Evolutionary conservation across 805 yeast genomes (phyloP).

Genomic region (Metschnikowia corniflorae): DNA sequence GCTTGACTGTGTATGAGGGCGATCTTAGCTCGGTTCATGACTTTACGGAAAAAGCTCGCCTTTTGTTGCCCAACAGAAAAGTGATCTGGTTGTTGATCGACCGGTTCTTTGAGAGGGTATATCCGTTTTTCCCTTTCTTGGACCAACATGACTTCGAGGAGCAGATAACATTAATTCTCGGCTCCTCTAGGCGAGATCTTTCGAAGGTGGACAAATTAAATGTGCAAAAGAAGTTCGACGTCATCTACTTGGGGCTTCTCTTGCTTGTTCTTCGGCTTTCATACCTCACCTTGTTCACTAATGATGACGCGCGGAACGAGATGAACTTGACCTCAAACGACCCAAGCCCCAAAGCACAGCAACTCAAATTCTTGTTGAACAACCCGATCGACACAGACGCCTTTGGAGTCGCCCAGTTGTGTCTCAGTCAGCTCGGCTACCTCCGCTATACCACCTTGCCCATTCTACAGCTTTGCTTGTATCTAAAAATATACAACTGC

Average conservation of each 20-base stretch:
- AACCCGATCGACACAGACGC: slow-evolving; percentile 23
- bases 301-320: slow-evolving; percentile 28
- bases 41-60: slow-evolving; percentile 18
- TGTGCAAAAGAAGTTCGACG: slow-evolving; percentile 30
- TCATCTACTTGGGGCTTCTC: slow-evolving; percentile 32
- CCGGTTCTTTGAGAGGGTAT: slow-evolving; percentile 42
- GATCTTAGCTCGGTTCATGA: slow-evolving; percentile 18
- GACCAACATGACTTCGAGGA: slow-evolving; percentile 26
- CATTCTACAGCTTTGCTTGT: slow-evolving; percentile 58
- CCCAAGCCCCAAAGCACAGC: slow-evolving; percentile 11
- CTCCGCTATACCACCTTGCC: slow-evolving; percentile 42
- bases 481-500: slow-evolving; percentile 46
- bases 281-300: slow-evolving; percentile 38
- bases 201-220: slow-evolving; percentile 20
- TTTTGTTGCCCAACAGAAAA: slow-evolving; percentile 23
- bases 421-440: slow-evolving; percentile 17
- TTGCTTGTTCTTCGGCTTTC: slow-evolving; percentile 32
- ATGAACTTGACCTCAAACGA: slow-evolving; percentile 11
- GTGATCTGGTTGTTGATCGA: slow-evolving; percentile 26
- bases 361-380: slow-evolving; percentile 16
- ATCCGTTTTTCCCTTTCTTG: slow-evolving; percentile 60
- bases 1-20: slow-evolving; percentile 20
- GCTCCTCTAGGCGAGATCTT: slow-evolving; percentile 13
- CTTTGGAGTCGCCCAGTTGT: slow-evolving; percentile 20
- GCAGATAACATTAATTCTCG: slow-evolving; percentile 19